Evolutionary conservation across 805 yeast genomes (phyloP), one percentile per base, ranked within the genome.

Genomic region (Nakazawaea wyomingensis): DNA sequence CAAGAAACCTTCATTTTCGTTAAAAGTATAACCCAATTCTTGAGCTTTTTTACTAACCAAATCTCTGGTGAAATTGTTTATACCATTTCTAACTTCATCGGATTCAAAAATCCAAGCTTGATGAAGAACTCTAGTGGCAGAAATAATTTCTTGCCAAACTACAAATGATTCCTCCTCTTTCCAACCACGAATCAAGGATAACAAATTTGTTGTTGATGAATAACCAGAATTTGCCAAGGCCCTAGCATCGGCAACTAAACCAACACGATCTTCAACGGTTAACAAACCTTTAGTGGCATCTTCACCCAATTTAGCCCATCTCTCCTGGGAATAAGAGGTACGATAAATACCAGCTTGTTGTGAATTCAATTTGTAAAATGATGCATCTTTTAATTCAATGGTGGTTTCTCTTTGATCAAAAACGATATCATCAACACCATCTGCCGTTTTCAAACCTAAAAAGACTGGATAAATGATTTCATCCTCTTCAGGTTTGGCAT

Each of bases 191-290:
- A 82, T 71, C 56, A 83, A 73, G 48, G 69, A 65, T 51, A 83
- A 72, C 55, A 82, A 71, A 52, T 72, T 78, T 4, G 77, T 67
- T 27, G 89, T 76, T 20, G 80, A 67, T 44, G 82, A 76, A 53
- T 74, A 73, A 24, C 93, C 93, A 16, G 91, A 79, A 21, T 80
- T 65, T 4, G 91, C 78, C 51, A 84, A 69, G 7, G 87, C 75
- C 41, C 74, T 78, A 16, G 85, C 85, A 64, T 85, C 95, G n/a
- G 90, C 84, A 37, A 85, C 83, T 52, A 83, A 71, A 34, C 90
- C 91, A 44, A 82, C 78, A 62, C 87, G 78, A 62, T 85, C 95
- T 58, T 82, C 85, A 41, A 81, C 83, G 9, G 87, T 71, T 53
- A 85, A 71, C 52, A 72, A 64, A 32, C 78, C 79, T 9, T 69